These are phyloP conservation scores for Thermomucor indicae-seudaticae DNA, from an alignment of 371 early-diverging fungal genomes.

Conservation along the genomic window DNA sequence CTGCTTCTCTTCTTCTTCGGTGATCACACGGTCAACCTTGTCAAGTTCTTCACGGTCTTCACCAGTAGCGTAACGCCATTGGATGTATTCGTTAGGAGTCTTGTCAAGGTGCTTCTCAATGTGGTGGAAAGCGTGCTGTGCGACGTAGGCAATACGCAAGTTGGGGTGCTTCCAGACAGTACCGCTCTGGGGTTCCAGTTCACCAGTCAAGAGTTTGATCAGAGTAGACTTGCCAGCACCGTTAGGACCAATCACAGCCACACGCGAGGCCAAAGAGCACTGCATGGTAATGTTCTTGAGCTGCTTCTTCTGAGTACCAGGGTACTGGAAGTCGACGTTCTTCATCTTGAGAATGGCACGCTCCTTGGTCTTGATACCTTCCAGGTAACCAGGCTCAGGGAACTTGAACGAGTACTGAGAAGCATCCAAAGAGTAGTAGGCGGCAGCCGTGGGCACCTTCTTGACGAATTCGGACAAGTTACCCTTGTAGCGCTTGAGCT, in stretches of 20 bases:
- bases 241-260: conserved; percentile 70
- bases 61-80: conserved; percentile 69
- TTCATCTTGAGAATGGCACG: conserved; percentile 65
- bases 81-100: conserved; percentile 68
- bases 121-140: conserved; percentile 81
- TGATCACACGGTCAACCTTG: conserved; percentile 60
- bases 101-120: conserved; percentile 64
- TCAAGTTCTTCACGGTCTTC: conserved; percentile 65
- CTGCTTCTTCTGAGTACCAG: conserved; percentile 50
- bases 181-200: conserved; percentile 34
- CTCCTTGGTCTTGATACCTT: conserved; percentile 72
- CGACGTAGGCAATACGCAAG: conserved; percentile 72
- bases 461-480: conserved; percentile 83
- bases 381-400: conserved; percentile 69
- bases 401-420: conserved; percentile 54
- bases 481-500: conserved; percentile 78
- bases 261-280: conserved; percentile 64
- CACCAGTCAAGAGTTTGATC: conserved; percentile 81
- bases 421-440: conserved; percentile 65
- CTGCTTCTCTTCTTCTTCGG: conserved; percentile 58
- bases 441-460: conserved; percentile 71
- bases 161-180: conserved; percentile 54
- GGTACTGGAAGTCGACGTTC: conserved; percentile 66
- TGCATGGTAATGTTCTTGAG: conserved; percentile 56
- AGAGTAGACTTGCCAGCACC: conserved; percentile 71